Evolutionary conservation across 2,329 filamentous ascomycete genomes (phyloP).

Genomic region (Alternaria incomplexa): DNA sequence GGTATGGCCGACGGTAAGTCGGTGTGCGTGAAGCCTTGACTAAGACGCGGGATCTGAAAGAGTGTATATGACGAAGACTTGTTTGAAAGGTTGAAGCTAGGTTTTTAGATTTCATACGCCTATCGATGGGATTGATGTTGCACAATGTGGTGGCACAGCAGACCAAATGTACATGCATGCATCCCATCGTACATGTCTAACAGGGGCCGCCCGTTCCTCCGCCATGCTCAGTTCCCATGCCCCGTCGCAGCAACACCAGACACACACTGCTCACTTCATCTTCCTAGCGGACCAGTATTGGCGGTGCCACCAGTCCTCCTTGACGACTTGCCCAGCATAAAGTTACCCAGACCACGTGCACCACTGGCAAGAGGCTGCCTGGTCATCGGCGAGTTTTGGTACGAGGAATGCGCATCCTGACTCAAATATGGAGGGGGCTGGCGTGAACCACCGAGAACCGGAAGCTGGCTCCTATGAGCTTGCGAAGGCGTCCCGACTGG

Average conservation of each 20-base stretch:
- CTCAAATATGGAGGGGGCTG: conserved; percentile 29
- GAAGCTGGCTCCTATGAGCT: conserved; percentile 35
- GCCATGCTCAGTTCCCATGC: neutral
- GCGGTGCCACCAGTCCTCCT: conserved; percentile 25
- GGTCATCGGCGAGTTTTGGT: conserved; percentile 40
- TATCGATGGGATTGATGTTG: neutral
- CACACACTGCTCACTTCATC: conserved; percentile 1
- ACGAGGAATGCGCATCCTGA: conserved; percentile 22
- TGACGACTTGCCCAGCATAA: conserved; percentile 39
- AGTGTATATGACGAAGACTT: no score
- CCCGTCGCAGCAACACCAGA: neutral
- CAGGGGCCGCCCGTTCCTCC: neutral
- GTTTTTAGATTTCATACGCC: neutral
- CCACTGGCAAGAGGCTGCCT: conserved; percentile 41
- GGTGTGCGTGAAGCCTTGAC: neutral
- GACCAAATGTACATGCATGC: neutral
- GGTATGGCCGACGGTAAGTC: neutral
- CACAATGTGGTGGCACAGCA: neutral
- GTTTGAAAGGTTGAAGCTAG: no score
- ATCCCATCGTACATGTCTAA: no score
- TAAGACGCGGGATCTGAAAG: no score
- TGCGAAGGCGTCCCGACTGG: conserved; percentile 35
- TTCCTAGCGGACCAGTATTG: conserved; percentile 17
- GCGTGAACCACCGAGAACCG: conserved; percentile 35
- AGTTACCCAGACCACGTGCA: conserved; percentile 26